A percentile compares a stretch with the other conserved stretches of the same genome.
Conservation (phyloP, 176 grass and related monocot genomes). For the Oryza officinalis region DNA sequence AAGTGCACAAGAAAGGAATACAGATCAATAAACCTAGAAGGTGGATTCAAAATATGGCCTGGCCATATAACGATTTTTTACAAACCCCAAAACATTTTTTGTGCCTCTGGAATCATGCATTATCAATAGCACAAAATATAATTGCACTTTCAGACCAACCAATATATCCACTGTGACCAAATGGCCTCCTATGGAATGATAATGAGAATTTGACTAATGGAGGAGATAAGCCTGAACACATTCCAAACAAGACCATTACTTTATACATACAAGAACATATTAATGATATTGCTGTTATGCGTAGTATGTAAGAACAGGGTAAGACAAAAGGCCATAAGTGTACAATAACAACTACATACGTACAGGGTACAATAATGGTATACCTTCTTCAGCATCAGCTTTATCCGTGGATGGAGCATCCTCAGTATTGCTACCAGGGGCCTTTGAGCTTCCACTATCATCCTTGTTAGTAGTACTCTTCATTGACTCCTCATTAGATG, state of each 20-base stretch:
- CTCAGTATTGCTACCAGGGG: conserved; percentile 45
- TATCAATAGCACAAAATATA: background rate
- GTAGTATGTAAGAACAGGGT: background rate
- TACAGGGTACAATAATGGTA: background rate
- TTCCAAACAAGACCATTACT: conserved; percentile 7
- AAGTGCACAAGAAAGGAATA: background rate
- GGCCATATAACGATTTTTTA: background rate
- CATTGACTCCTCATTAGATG: conserved; percentile 47
- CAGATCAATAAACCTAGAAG: conserved; percentile 2
- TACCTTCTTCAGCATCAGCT: conserved; percentile 56
- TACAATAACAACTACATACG: background rate
- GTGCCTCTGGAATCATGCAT: background rate
- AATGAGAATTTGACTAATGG: background rate
- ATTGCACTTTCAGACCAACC: background rate
- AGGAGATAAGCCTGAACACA: background rate
- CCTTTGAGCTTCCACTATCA: conserved; percentile 64
- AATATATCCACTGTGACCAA: background rate
- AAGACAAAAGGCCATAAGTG: background rate
- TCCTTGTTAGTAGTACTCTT: conserved; percentile 54
- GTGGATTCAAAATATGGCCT: background rate
- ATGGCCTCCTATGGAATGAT: background rate
- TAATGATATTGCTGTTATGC: background rate
- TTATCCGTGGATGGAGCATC: conserved; percentile 36
- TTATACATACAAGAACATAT: background rate
- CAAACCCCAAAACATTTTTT: conserved; percentile 24